These are phyloP conservation scores for Xerocomus amazonicus DNA, from an alignment of 1,284 basidiomycete genomes.

Conservation along the genomic window DNA sequence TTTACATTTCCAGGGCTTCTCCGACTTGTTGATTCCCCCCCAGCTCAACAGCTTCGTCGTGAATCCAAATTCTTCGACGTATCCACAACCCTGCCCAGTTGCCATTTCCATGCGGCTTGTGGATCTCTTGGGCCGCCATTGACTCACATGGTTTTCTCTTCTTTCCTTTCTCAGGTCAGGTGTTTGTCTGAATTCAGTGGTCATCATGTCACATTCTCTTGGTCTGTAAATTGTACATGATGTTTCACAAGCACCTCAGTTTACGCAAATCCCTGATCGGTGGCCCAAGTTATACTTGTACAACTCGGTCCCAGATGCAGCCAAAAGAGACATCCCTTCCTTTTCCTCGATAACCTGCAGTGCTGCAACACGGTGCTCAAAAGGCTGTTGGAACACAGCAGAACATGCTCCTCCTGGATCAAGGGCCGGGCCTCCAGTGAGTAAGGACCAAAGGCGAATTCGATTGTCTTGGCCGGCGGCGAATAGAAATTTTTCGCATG, in stretches of 20 bases:
- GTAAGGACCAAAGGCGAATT: slow-evolving; percentile 65
- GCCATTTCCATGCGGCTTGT: slow-evolving; percentile 20
- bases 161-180: background rate
- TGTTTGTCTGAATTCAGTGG: background rate
- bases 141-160: background rate
- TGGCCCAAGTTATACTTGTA: slow-evolving; percentile 44
- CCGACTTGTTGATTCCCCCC: background rate
- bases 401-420: slow-evolving; percentile 12
- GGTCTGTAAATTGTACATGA: slow-evolving; percentile 15
- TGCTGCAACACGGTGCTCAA: slow-evolving; percentile 39
- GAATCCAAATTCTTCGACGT: background rate
- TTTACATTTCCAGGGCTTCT: slow-evolving; percentile 1
- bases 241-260: slow-evolving; percentile 1
- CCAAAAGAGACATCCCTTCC: slow-evolving; percentile 41
- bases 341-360: slow-evolving; percentile 43
- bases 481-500: slow-evolving; percentile 63
- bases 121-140: slow-evolving; percentile 12
- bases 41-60: background rate
- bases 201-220: background rate
- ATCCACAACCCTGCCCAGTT: slow-evolving; percentile 17
- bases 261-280: slow-evolving; percentile 7
- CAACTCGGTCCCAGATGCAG: slow-evolving; percentile 38
- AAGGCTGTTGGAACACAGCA: slow-evolving; percentile 33
- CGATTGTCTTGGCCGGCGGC: slow-evolving; percentile 64
- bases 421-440: slow-evolving; percentile 44